Base-by-base conservation (phyloP, 140 eudicot species). In the Flaveria floridana region DNA sequence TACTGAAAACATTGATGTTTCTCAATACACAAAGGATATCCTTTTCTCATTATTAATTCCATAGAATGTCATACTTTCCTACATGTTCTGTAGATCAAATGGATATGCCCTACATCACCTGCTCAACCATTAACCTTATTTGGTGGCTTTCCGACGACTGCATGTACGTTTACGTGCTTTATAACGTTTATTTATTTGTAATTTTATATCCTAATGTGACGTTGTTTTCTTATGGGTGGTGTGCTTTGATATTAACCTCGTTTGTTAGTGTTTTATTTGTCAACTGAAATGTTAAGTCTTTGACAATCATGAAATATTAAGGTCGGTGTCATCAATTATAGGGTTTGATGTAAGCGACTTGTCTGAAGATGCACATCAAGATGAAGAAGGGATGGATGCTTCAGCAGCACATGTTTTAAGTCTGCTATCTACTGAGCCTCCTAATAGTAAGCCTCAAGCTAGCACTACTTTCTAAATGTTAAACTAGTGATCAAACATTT, bases 101-200 rank as follows among this genome's bases (percentile, higher is more conserved):
- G 98, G 98, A 92, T 92, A 71, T 92, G 98, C 85, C 98, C 98
- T 11, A 87, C 98, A 61, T 95, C 98, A 81, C 98, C 98, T 63
- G 64, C 96, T 75, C 95, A 76, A 76, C 95, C 98, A 20, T 63
- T 92, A 77, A 84, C 95, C 81, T 79, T 89, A 68, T 92, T 92
- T 75, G 98, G 98, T 34, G 98, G 98, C 80, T 92, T 89, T 80
- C 96, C 98, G 30, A 86, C 98, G 8, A 89, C 89, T 79, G 98
- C 98, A 57, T 92, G 98, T 92, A 88, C 73, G 95, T 76, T 34
- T 15, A 42, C 25, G 15, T 46, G 23, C 46, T 65, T 58, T 47
- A n/a, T 3, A 39, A 30, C 41, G 6, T 61, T 28, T 7, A n/a
- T 75, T 70, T 14, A 15, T 68, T 21, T 63, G 16, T 46, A 12